Conservation (phyloP, 179 eudicot genomes). For the Spinacia oleracea region DNA sequence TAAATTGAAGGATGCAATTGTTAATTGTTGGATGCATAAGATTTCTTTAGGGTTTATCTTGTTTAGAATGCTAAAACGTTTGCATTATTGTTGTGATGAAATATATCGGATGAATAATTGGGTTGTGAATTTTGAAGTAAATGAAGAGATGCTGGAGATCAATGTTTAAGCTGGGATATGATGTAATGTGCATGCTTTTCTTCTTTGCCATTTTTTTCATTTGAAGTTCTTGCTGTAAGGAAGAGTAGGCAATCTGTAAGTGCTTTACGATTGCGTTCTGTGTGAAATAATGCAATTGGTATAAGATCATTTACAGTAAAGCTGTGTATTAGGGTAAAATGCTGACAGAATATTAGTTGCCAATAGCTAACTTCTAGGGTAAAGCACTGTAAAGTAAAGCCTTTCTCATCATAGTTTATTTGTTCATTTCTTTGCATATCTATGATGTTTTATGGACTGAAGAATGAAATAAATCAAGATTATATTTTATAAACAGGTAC, state of each 20-base stretch:
- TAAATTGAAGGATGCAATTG: neutral
- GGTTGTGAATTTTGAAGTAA: neutral
- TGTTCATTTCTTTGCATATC: constrained; percentile 5
- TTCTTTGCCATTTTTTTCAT: too few relatives aligned
- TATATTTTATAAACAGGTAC: constrained; percentile 48
- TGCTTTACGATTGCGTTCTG: neutral
- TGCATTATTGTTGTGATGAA: neutral
- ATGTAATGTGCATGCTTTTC: neutral
- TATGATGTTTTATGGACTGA: constrained; percentile 14
- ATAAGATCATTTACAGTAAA: neutral
- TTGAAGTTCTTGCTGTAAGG: neutral
- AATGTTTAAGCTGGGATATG: neutral
- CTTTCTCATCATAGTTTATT: neutral
- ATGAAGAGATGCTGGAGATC: neutral
- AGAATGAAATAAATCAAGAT: neutral
- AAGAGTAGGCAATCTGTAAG: neutral
- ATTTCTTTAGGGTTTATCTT: neutral
- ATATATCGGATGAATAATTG: neutral
- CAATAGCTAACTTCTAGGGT: neutral
- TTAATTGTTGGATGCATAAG: too few relatives aligned
- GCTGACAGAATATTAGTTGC: neutral
- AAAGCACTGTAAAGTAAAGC: too few relatives aligned
- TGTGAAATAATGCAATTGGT: neutral
- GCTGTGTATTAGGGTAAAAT: neutral
- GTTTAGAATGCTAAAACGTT: neutral